phyloP scores from a whole-genome alignment of 495 filamentous ascomycete genomes.

The Parathielavia appendiculata region DNA sequence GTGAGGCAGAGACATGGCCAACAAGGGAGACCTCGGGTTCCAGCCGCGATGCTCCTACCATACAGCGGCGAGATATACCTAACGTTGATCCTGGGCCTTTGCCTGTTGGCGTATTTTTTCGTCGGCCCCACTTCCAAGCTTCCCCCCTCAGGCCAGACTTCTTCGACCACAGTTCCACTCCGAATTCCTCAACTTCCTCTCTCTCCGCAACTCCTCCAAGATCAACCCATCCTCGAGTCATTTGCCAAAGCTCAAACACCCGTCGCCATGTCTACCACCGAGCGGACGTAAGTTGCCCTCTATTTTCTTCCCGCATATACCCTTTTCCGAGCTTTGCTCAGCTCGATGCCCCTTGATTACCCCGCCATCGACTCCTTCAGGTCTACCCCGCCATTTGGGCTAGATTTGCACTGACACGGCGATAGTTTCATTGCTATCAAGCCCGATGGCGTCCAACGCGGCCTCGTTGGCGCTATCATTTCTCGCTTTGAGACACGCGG shows the following conservation, averaged over 20 bases:
- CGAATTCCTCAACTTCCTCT: conserved; percentile 26
- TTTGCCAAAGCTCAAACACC: conserved; percentile 32
- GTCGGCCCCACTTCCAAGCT: conserved; percentile 18
- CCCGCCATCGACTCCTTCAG: conserved; percentile 17
- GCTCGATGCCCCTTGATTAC: conserved; percentile 29
- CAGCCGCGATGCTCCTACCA: not conserved
- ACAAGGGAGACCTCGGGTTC: not conserved
- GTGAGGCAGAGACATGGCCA: not conserved
- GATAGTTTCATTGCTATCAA: conserved; percentile 97
- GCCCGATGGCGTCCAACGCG: conserved; percentile 99
- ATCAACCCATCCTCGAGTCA: conserved; percentile 31
- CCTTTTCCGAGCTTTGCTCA: conserved; percentile 12
- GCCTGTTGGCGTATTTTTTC: conserved; percentile 22
- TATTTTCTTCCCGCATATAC: conserved; percentile 1
- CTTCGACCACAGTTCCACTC: conserved; percentile 29
- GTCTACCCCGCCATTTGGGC: conserved; percentile 29
- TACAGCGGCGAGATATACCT: conserved; percentile 8
- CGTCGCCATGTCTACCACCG: conserved; percentile 68
- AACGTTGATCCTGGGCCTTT: conserved; percentile 20
- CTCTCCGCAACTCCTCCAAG: conserved; percentile 37
- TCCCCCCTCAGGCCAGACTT: conserved; percentile 13
- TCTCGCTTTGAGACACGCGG: conserved; percentile 92
- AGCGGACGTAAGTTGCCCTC: conserved; percentile 78
- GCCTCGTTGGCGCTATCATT: conserved; percentile 94
- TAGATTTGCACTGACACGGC: conserved; percentile 45